Percentiles rank a stretch among this genome's conserved stretches.
Evolutionary conservation across 371 early-diverging fungal species (phyloP).

Genomic region (Paraphysoderma sedebokerense): DNA sequence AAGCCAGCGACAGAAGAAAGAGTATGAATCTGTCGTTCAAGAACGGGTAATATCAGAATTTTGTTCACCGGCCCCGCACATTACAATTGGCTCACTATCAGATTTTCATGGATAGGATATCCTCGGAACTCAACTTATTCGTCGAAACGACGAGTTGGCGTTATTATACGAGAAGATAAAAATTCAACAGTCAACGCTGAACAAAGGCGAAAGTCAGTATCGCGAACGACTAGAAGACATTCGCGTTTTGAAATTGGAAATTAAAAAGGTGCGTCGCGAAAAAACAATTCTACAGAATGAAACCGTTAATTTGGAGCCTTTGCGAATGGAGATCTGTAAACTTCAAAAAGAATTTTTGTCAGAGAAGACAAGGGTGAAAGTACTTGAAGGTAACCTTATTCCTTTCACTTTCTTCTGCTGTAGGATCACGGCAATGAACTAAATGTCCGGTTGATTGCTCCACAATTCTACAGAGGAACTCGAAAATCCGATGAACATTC

Average conservation of each 20-base stretch:
- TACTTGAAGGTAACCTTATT: no score
- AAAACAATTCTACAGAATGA: constrained; percentile 16
- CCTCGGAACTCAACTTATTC: constrained; percentile 13
- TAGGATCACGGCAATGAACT: background rate
- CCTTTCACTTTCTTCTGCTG: background rate
- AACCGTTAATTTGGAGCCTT: constrained; percentile 13
- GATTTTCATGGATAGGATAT: constrained; percentile 8
- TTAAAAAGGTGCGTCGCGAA: constrained; percentile 17
- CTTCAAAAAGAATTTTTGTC: constrained; percentile 12
- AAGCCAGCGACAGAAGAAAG: constrained; percentile 23
- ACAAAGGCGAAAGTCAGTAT: constrained; percentile 21
- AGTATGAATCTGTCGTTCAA: constrained; percentile 25
- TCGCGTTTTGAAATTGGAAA: constrained; percentile 18
- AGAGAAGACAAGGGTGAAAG: constrained; percentile 18
- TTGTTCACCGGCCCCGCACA: background rate
- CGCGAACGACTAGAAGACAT: constrained; percentile 20
- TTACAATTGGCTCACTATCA: background rate
- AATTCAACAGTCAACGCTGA: constrained; percentile 17
- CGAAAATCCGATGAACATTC: constrained; percentile 20
- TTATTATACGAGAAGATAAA: constrained; percentile 19
- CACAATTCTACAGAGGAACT: constrained; percentile 21
- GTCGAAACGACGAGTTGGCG: constrained; percentile 15
- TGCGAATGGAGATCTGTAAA: constrained; percentile 12
- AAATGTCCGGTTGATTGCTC: background rate
- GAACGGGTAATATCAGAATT: constrained; percentile 11